Evolutionary conservation across 306 rosid genomes (phyloP).

Genomic region (Adenanthera pavonina): DNA sequence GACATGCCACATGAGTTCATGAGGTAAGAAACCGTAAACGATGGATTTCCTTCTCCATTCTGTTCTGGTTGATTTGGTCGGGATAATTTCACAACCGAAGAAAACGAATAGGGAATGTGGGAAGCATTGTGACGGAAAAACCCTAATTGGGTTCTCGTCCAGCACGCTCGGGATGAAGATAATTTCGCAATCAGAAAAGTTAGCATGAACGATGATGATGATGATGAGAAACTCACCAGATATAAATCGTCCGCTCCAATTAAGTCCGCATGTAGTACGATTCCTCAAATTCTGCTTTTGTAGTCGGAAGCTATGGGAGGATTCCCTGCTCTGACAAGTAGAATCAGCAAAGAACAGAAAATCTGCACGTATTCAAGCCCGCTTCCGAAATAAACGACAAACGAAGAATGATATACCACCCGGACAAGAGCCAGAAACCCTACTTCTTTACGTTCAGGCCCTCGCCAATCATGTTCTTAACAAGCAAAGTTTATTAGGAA

Average conservation of each 20-base stretch:
- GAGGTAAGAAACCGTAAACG: conserved; percentile 41
- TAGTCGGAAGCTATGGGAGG: too few species aligned
- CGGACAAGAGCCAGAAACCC: too few species aligned
- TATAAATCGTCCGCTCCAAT: neutral
- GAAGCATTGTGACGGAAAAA: neutral
- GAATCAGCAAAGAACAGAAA: too few species aligned
- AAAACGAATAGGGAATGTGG: neutral
- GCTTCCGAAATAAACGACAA: too few species aligned
- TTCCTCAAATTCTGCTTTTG: too few species aligned
- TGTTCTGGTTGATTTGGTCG: neutral
- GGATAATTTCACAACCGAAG: neutral
- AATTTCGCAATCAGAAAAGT: neutral
- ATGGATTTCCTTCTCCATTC: neutral
- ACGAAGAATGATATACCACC: too few species aligned
- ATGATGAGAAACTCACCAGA: neutral
- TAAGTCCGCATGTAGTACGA: too few species aligned
- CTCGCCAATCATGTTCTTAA: too few species aligned
- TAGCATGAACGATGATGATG: neutral
- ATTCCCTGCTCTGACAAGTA: too few species aligned
- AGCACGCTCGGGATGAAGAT: neutral
- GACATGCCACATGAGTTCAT: conserved; percentile 43
- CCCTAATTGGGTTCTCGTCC: neutral
- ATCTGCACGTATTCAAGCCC: too few species aligned
- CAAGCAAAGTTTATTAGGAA: too few species aligned
- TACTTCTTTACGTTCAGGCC: too few species aligned